These are phyloP conservation scores for Ilex aquifolium DNA, from an alignment of 257 asterid species.

Conservation along the genomic window DNA sequence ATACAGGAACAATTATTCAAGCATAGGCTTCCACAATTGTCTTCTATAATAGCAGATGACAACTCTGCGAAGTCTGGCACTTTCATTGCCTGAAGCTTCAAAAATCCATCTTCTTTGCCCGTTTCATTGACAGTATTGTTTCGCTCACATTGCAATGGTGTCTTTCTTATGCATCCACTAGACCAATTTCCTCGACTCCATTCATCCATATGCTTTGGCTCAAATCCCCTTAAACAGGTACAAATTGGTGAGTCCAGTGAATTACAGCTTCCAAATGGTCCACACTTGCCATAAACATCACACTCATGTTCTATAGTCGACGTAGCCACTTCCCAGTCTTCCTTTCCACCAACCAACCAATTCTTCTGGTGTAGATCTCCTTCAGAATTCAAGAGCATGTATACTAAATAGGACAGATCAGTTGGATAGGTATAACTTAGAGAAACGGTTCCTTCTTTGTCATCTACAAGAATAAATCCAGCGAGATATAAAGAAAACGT, in stretches of 20 bases:
- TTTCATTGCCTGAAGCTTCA: constrained; percentile 30
- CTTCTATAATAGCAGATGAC: constrained; percentile 13
- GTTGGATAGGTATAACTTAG: not conserved
- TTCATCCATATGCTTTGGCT: constrained; percentile 29
- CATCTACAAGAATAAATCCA: constrained; percentile 7
- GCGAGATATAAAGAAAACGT: constrained; percentile 9
- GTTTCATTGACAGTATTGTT: constrained; percentile 6
- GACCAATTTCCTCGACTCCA: constrained; percentile 53
- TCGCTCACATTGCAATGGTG: constrained; percentile 29
- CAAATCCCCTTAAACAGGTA: constrained; percentile 47
- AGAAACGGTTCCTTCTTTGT: constrained; percentile 5
- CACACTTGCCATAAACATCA: constrained; percentile 32
- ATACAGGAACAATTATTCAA: constrained; percentile 44
- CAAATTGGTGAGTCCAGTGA: constrained; percentile 32
- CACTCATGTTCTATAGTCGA: not conserved
- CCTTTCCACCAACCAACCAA: not conserved
- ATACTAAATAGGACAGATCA: not conserved
- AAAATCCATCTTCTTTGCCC: constrained; percentile 34
- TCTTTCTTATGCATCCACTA: constrained; percentile 46
- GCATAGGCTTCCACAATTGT: constrained; percentile 36
- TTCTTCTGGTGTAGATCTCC: constrained; percentile 7
- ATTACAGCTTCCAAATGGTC: constrained; percentile 49
- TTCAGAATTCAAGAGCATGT: constrained; percentile 12
- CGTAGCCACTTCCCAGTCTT: constrained; percentile 12
- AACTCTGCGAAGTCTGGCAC: constrained; percentile 34